Evolutionary conservation across 768 basidiomycete species (phyloP).

Genomic region (Amanita molliuscula): DNA sequence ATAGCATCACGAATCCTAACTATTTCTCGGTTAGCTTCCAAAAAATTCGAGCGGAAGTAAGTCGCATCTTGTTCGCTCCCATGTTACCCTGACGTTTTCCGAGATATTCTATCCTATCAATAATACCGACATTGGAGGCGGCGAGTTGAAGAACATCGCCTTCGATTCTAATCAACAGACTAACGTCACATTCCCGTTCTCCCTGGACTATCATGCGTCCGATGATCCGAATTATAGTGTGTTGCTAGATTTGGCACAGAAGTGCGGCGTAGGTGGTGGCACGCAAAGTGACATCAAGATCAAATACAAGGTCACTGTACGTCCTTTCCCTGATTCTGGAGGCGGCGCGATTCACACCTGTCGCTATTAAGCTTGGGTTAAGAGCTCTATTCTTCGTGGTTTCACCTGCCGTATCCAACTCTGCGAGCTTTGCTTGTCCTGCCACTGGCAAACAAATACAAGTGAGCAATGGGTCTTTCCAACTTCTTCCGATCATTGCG

Average conservation of each 20-base stretch:
- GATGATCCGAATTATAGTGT: conserved; percentile 43
- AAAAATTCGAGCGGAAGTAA: conserved; percentile 52
- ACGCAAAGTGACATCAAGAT: conserved; percentile 41
- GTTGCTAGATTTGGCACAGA: conserved; percentile 48
- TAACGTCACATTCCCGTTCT: conserved; percentile 70
- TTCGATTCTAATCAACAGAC: conserved; percentile 45
- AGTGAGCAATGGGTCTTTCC: conserved; percentile 2
- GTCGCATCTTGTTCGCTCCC: conserved; percentile 2
- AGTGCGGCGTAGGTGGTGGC: conserved; percentile 46
- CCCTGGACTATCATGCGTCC: conserved; percentile 46
- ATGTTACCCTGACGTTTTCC: background rate
- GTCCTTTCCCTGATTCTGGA: conserved; percentile 12
- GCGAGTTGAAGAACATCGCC: conserved; percentile 32
- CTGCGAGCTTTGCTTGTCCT: conserved; percentile 57
- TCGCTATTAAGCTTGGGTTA: conserved; percentile 41
- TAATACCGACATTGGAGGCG: conserved; percentile 58
- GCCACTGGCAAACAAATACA: conserved; percentile 19
- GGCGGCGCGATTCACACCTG: background rate
- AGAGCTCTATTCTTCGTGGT: conserved; percentile 55
- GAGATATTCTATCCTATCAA: conserved; percentile 73
- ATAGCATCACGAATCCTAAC: conserved; percentile 73
- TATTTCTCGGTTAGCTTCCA: conserved; percentile 63
- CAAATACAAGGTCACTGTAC: conserved; percentile 56
- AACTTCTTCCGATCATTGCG: background rate
- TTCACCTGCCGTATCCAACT: conserved; percentile 54